Base-by-base conservation (phyloP, 139 green algal species). In the Pedinophyceae sp. region DNA sequence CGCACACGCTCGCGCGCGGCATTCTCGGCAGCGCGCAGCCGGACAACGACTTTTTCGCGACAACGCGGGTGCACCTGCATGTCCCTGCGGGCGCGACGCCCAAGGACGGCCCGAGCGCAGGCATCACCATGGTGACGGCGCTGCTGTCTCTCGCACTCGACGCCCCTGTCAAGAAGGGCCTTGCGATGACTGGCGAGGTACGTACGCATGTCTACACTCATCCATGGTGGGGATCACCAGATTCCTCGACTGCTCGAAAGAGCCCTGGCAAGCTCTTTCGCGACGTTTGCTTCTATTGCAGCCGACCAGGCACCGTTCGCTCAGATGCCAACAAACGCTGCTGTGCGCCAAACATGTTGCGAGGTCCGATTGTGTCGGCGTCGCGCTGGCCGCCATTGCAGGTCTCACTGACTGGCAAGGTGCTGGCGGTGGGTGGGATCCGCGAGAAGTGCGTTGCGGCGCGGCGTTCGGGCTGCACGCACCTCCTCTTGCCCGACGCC, bases 371-470 rank as follows among this genome's bases (percentile, higher is more conserved):
- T n/a, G n/a, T n/a, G n/a, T n/a, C n/a, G n/a, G n/a, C n/a, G n/a
- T n/a, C n/a, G n/a, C n/a, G n/a, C n/a, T n/a, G n/a, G n/a, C n/a
- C n/a, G n/a, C n/a, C n/a, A n/a, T n/a, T n/a, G n/a, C n/a, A n/a
- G n/a, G 34, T 43, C 34, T 19, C 34, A 13, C 34, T 98, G 20
- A 97, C 83, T 2, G 90, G 90, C 17, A 77, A 78, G 28, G 76
- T 98, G 48, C 70, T 98, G 58, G 83, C 88, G 22, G 86, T 95
- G 50, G 85, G 85, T 2, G 83, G 86, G 0, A 74, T 97, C 7
- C 95, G 95, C 68, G 89, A 95, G 66, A 96, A 96, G 69, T 68
- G 79, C 20, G 72, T 96, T 16, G 86, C 84, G 13, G 88, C 87
- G 19, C 54, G 75, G 25, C 69, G 88, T 19, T 83, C 71, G 22